Base-by-base conservation (phyloP, 2,329 filamentous ascomycete species). In the Alternaria ventricosa region DNA sequence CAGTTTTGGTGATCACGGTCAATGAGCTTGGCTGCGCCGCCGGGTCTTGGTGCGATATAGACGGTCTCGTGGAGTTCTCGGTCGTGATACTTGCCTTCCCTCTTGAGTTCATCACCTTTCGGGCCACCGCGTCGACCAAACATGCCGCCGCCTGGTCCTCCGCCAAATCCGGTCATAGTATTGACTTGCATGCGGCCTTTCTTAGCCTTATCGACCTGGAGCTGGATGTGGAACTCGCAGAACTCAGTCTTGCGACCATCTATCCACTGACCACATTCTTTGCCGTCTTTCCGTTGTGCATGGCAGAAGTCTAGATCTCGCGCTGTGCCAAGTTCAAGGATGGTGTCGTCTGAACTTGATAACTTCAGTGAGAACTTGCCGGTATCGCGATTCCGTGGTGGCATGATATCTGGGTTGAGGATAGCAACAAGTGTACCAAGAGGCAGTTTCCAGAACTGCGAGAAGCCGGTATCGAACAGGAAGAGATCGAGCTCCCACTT, bases 341-440 rank as follows among this genome's bases (percentile, higher is more conserved):
- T 89, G 0, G 90, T 95, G 75, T 99, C 96, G 33, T 91, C 92
- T 36, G 92, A 93, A 50, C 92, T 95, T 64, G 91, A 92, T 67
- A 99, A 87, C 13, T 93, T 92, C 5, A 99, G 84, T 54, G 90
- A 93, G 81, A 98, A 99, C 30, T 89, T 88, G 25, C 94, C 94
- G 0, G 92, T 95, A 66, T 94, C 92, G 15, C 88, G 85, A 64
- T 89, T 89, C 0, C 92, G 91, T 0, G 95, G 95, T 4, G 95
- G 93, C 89, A 99, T 92, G 71, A 98, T 91, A 18, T 85, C 89
- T 1, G 96, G 96, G 75, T 99, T 99, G 28, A 99, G 85, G 25
- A 99, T 92, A 6, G 95, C 96, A 60, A 99, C 85, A 1, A 98
- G 87, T 0, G 94, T 97, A n/a, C 96, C 96, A 2, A 93, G 88